phyloP scores from a whole-genome alignment of 139 green algal species.

The Coccomyxa sp. region DNA sequence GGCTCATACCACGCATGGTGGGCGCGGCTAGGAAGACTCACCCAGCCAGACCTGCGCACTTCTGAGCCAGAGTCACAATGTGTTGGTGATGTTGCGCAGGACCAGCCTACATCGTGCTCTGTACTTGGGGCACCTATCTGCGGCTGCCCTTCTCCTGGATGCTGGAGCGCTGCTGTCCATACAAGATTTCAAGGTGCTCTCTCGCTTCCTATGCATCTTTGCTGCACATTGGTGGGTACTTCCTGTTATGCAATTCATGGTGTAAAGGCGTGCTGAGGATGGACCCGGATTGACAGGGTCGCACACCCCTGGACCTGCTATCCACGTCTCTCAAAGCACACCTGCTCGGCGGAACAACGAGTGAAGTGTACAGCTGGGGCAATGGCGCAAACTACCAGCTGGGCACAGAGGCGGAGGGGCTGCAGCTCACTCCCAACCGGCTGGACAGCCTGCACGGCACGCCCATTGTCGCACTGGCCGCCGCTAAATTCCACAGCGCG shows the following conservation, averaged over 20 bases:
- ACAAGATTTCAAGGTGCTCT: constrained; percentile 47
- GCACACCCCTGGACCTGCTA: constrained; percentile 81
- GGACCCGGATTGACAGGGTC: constrained; percentile 27
- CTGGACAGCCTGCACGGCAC: constrained; percentile 52
- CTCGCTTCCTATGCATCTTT: not conserved
- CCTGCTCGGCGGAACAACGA: constrained; percentile 10
- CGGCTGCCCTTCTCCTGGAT: constrained; percentile 61
- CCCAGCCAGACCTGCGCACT: not conserved
- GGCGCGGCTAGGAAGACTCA: not conserved
- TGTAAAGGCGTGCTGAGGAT: not conserved
- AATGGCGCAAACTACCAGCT: constrained; percentile 91
- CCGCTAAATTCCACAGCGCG: constrained; percentile 86
- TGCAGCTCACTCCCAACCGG: constrained; percentile 41
- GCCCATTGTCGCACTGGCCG: constrained; percentile 45
- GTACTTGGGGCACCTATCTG: constrained; percentile 76
- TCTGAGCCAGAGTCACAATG: not conserved
- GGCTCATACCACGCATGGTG: too few relatives aligned
- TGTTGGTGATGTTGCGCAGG: constrained; percentile 27
- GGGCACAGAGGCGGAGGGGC: constrained; percentile 65
- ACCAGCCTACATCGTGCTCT: constrained; percentile 80
- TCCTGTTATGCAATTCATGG: not conserved
- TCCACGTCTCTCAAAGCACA: constrained; percentile 45
- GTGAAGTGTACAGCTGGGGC: constrained; percentile 80
- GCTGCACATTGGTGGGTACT: not conserved
- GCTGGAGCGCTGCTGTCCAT: constrained; percentile 39